These are phyloP conservation scores for Voacanga thouarsii DNA, from an alignment of 257 asterid species.

Conservation along the genomic window DNA sequence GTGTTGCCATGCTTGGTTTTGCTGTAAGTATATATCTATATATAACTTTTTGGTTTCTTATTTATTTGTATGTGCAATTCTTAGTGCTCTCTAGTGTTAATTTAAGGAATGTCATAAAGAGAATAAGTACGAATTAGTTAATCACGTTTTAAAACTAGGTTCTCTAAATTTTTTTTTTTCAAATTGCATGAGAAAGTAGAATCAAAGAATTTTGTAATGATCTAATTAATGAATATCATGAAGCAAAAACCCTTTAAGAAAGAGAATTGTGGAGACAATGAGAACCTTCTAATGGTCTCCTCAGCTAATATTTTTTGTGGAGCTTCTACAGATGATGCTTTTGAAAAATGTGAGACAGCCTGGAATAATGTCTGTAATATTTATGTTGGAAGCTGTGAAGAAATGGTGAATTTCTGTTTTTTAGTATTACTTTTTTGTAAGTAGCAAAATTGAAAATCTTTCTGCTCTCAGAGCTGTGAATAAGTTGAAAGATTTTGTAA, in stretches of 20 bases:
- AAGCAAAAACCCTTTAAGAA: not conserved
- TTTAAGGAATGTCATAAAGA: not conserved
- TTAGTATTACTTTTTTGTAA: not conserved
- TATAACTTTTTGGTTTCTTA: too few relatives aligned
- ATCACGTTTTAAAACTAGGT: not conserved
- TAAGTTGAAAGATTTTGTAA: not conserved
- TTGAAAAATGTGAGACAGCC: not conserved
- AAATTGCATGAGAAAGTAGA: not conserved
- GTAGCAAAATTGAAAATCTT: not conserved
- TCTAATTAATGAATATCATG: not conserved
- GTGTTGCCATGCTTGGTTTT: constrained; percentile 94
- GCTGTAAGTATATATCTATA: constrained; percentile 48
- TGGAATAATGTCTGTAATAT: not conserved
- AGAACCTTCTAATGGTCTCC: not conserved
- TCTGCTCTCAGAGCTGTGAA: not conserved
- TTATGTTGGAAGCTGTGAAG: not conserved
- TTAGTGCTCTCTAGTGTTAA: not conserved
- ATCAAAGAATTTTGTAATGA: not conserved
- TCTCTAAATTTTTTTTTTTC: not conserved
- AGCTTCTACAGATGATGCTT: not conserved
- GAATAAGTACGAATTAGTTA: not conserved
- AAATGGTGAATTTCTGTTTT: not conserved
- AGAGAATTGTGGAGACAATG: not conserved
- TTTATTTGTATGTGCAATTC: not conserved
- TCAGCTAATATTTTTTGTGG: not conserved